phyloP scores from a whole-genome alignment of 2,329 filamentous ascomycete genomes.

The Phyllosticta capitalensis region DNA sequence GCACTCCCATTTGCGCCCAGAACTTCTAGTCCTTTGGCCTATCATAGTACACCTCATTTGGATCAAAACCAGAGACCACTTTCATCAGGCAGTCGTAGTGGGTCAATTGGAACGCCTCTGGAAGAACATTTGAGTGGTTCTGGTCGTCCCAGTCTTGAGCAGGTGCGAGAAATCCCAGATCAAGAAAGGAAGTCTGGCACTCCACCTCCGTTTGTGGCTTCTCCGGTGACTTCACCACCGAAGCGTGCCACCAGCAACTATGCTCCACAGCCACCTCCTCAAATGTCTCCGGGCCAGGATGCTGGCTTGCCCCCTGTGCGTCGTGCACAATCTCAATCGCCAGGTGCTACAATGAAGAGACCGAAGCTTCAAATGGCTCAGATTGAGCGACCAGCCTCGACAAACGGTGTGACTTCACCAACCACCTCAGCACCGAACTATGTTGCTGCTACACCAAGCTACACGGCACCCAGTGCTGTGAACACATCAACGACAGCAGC shows the following conservation, averaged over 20 bases:
- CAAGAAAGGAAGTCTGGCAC: slow-evolving; percentile 17
- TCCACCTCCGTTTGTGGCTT: slow-evolving; percentile 24
- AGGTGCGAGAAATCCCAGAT: slow-evolving; percentile 21
- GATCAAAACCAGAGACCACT: slow-evolving; percentile 16
- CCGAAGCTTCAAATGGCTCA: slow-evolving; percentile 34
- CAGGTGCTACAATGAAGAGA: slow-evolving; percentile 43
- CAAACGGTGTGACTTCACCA: slow-evolving; percentile 37
- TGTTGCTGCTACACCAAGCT: slow-evolving; percentile 17
- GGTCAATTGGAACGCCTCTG: slow-evolving; percentile 3
- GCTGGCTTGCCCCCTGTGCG: background rate
- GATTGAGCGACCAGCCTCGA: slow-evolving; percentile 46
- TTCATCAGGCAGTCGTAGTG: slow-evolving; percentile 2
- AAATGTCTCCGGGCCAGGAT: slow-evolving; percentile 5
- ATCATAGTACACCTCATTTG: slow-evolving; percentile 31
- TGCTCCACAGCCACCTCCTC: slow-evolving; percentile 36
- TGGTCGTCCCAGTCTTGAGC: slow-evolving; percentile 4
- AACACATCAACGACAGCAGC: background rate
- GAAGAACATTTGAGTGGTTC: slow-evolving; percentile 1
- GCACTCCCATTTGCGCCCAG: slow-evolving; percentile 50
- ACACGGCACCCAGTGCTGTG: slow-evolving; percentile 16
- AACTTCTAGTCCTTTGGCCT: slow-evolving; percentile 55
- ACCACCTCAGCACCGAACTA: slow-evolving; percentile 13
- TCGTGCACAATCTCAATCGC: slow-evolving; percentile 49
- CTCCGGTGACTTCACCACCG: slow-evolving; percentile 30
- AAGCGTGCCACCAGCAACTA: slow-evolving; percentile 20